A percentile compares a stretch with the other conserved stretches of the same genome.
Evolutionary conservation across 768 basidiomycete species (phyloP).

Genomic region (Mycena amicta): DNA sequence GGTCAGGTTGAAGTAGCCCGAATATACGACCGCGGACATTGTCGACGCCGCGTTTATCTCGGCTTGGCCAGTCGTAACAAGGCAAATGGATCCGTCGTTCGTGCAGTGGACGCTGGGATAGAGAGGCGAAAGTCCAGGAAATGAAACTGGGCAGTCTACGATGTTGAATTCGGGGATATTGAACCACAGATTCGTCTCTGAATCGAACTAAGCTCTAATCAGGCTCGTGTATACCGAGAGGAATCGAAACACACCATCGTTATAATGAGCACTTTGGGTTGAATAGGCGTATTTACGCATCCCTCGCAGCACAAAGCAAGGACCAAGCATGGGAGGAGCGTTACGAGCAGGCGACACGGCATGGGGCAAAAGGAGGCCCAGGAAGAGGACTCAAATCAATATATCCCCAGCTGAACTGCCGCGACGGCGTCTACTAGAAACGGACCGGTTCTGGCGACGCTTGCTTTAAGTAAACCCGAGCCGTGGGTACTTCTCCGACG

Average conservation of each 20-base stretch:
- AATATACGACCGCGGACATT: constrained; percentile 34
- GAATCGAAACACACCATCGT: background rate
- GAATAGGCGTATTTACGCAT: background rate
- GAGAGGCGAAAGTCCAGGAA: constrained; percentile 37
- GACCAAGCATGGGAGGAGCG: background rate
- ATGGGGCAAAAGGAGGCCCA: background rate
- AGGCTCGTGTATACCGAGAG: background rate
- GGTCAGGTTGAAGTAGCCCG: constrained; percentile 37
- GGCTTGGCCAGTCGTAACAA: constrained; percentile 38
- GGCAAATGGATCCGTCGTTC: constrained; percentile 34
- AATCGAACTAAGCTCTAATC: constrained; percentile 11
- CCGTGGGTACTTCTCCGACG: too few relatives aligned
- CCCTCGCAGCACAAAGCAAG: background rate
- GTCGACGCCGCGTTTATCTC: constrained; percentile 48
- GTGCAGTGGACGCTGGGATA: constrained; percentile 39
- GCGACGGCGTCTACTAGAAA: background rate
- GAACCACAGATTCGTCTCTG: constrained; percentile 22
- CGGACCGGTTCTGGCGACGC: background rate
- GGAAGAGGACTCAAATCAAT: background rate
- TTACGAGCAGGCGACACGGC: background rate
- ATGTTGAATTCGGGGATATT: constrained; percentile 28
- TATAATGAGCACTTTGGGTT: background rate
- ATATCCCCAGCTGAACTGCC: background rate
- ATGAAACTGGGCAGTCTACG: constrained; percentile 33
- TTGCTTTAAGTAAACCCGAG: background rate